These are phyloP conservation scores for Ambrosiella xylebori DNA, from an alignment of 2,329 filamentous ascomycete genomes.

Conservation along the genomic window DNA sequence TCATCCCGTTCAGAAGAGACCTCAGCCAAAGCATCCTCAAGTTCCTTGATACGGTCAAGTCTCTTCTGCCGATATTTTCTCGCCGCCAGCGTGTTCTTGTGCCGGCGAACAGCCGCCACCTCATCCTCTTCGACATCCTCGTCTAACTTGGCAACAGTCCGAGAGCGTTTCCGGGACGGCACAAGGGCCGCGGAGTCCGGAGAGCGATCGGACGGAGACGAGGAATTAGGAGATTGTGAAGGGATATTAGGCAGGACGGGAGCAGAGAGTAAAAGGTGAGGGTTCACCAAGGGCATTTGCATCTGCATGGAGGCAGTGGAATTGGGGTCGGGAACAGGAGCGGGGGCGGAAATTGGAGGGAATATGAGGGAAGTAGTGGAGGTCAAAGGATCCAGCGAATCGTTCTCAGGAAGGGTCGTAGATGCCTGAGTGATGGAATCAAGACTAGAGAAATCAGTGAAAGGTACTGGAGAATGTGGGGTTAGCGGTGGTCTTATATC, in stretches of 20 bases:
- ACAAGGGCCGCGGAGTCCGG: neutral
- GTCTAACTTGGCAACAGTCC: slow-evolving; percentile 4
- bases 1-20: slow-evolving; percentile 46
- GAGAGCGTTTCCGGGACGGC: slow-evolving; percentile 6
- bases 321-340: neutral
- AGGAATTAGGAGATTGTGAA: neutral
- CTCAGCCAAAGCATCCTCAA: slow-evolving; percentile 41
- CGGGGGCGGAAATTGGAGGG: slow-evolving; percentile 4
- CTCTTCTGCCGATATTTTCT: slow-evolving; percentile 55
- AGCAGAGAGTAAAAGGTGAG: slow-evolving; percentile 1
- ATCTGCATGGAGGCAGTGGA: slow-evolving; percentile 2
- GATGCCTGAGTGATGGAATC: slow-evolving; percentile 6
- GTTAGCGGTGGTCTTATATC: slow-evolving; percentile 1
- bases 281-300: slow-evolving; percentile 2
- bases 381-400: slow-evolving; percentile 4
- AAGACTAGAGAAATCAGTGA: slow-evolving; percentile 4
- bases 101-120: slow-evolving; percentile 22
- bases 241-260: neutral
- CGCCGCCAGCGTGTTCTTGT: slow-evolving; percentile 54
- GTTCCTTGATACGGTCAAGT: slow-evolving; percentile 44
- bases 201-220: slow-evolving; percentile 1
- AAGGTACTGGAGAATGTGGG: neutral
- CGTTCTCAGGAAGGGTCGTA: neutral
- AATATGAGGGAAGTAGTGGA: slow-evolving; percentile 5
- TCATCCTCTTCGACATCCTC: slow-evolving; percentile 10